Evolutionary conservation across 2,329 filamentous ascomycete genomes (phyloP), one percentile per base, ranked within the genome.

Genomic region (Trichoderma asperellum): DNA sequence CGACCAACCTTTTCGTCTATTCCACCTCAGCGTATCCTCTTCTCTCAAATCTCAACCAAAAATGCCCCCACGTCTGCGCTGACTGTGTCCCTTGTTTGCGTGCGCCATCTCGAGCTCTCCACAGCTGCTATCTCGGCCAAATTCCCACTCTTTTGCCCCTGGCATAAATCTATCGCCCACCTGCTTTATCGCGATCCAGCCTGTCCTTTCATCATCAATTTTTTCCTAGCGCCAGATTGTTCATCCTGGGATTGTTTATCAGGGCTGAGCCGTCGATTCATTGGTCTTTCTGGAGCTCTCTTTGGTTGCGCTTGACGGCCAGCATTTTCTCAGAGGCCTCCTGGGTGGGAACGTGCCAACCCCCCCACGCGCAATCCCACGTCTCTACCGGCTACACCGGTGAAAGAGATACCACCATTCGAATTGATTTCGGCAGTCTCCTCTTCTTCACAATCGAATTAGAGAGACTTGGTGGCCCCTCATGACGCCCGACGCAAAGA

Each of bases 401-500:
- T 29, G 62, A 66, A 58, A 43, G 27, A 24, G 12, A 57, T 43
- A 43, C 37, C 7, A 34, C 21, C n/a, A 6, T 49, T 37, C 10
- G 12, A 10, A 2, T 52, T 62, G 27, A 35, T 34, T 55, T 32
- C 12, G 14, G 2, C 43, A 52, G 43, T 18, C 37, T 58, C 35
- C 37, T 52, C 18, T 5, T 37, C 34, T 40, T 43, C 24, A 32
- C 18, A n/a, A 53, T 53, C 40, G 16, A 67, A 10, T 18, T 16
- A 47, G 18, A 29, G 37, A 21, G n/a, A 18, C 49, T 52, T 29
- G 52, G 29, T 2, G 24, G 34, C 24, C 32, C 27, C 49, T 21
- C 59, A 84, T 85, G 83, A 79, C 79, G 68, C 79, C 81, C 53
- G 81, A 84, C 72, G 77, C 75, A 40, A 79, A 77, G 55, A 78